Evolutionary conservation across 106 monocot species (phyloP).

Genomic region (Dendrobium huoshanense): DNA sequence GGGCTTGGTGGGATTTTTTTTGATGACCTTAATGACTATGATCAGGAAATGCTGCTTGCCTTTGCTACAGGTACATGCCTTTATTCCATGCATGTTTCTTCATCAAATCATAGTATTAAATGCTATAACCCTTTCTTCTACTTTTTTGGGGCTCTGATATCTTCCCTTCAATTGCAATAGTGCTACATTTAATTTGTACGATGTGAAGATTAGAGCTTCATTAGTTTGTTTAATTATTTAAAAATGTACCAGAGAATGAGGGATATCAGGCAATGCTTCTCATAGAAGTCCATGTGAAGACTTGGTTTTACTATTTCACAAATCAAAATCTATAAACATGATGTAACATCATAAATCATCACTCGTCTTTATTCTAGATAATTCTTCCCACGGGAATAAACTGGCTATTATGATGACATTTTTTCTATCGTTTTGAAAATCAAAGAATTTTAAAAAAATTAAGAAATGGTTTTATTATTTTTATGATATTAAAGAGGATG

Average conservation of each 20-base stretch:
- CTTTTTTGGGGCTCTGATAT: not conserved
- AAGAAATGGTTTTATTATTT: not conserved
- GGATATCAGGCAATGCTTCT: not conserved
- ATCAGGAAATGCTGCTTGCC: constrained; percentile 96
- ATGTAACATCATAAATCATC: not conserved
- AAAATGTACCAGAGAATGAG: not conserved
- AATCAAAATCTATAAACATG: not conserved
- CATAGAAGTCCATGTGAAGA: not conserved
- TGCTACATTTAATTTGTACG: not conserved
- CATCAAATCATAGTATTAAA: not conserved
- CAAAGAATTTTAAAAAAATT: too few species aligned
- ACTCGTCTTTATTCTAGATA: not conserved
- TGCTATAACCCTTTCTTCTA: not conserved
- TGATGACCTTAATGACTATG: constrained; percentile 93
- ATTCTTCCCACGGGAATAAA: not conserved
- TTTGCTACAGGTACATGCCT: constrained; percentile 72
- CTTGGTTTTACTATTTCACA: not conserved
- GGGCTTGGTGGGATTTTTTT: constrained; percentile 99
- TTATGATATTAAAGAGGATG: not conserved
- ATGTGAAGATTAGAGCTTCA: not conserved
- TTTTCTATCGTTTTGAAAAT: too few species aligned
- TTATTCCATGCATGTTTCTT: not conserved
- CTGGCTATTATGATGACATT: too few species aligned
- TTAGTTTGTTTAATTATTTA: not conserved
- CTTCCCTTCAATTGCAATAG: not conserved